These are phyloP conservation scores for Melaleuca quinquenervia DNA, from an alignment of 345 rosid genomes.

Conservation along the genomic window DNA sequence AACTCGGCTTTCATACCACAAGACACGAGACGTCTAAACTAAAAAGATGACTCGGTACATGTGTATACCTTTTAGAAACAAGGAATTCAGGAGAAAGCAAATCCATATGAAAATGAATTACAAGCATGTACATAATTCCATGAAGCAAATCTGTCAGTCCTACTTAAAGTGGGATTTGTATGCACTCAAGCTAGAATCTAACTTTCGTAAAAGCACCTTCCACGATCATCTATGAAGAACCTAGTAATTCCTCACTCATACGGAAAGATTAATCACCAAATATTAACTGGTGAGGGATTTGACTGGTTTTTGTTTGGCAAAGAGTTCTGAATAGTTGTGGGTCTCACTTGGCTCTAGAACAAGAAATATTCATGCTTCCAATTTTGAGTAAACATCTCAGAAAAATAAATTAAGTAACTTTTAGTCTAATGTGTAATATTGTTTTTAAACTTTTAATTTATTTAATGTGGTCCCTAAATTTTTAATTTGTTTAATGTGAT, in stretches of 20 bases:
- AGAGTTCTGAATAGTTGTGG: neutral
- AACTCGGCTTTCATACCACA: neutral
- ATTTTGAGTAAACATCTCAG: neutral
- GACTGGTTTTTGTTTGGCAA: neutral
- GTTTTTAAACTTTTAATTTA: neutral
- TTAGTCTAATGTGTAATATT: accelerated
- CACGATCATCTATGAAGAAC: neutral
- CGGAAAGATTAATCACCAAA: conserved; percentile 2
- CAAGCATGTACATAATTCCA: neutral
- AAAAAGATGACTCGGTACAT: neutral
- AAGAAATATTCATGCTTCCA: neutral
- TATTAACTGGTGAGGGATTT: neutral
- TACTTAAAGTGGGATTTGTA: neutral
- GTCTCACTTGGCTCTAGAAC: neutral
- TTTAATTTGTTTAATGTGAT: neutral
- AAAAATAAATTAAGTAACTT: neutral
- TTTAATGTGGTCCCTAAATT: neutral
- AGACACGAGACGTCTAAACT: neutral
- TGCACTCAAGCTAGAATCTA: neutral
- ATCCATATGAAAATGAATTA: neutral
- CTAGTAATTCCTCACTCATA: neutral
- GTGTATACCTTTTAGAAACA: neutral
- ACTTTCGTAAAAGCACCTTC: neutral
- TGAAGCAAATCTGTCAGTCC: neutral
- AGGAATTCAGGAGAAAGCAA: neutral